Evolutionary conservation across 331 rosid genomes (phyloP), one percentile per base, ranked within the genome.

Genomic region (Spiraea crenata): DNA sequence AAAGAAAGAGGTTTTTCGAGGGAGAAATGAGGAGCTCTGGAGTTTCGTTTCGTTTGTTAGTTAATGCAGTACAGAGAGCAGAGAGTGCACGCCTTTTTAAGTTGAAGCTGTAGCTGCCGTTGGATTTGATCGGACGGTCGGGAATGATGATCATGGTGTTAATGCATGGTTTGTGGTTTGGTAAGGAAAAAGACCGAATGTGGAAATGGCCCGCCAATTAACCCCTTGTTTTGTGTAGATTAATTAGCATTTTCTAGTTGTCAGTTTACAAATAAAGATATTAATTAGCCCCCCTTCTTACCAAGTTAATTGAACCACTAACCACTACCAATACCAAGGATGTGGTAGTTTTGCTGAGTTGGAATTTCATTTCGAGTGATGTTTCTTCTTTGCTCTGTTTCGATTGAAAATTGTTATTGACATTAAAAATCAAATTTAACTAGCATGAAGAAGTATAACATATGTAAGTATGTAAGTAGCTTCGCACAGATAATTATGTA

Each of bases 91-190:
- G 45, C 25, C 20, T 15, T 16, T 15, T 37, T 15, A 15, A 5
- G 5, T 59, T 59, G 5, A 6, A 4, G 4, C 4, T 3, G 16
- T 34, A 35, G 6, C 44, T 4, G 42, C 63, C 20, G 45, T 37
- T 37, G 25, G 64, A 59, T 59, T 59, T 59, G 64, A 59, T 59
- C 25, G 6, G 44, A 37, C 64, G 64, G 64, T 15, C 3, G 25
- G 37, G 38, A 11, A 19, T 12, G 14, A 13, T 56, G 61, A 25
- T 56, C 16, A 19, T 11, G 39, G 61, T 38, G 9, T 56, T 9
- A 13, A 19, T 25, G 10, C 9, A 56, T 11, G 14, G 42, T 1
- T 14, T 37, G 64, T 35, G 64, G 64, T 14, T 59, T 15, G 3
- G 25, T 7, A 15, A 59, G 45, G 6, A 15, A 59, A 20, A 3